A percentile compares a stretch with the other conserved stretches of the same genome.
phyloP scores from a whole-genome alignment of 768 basidiomycete species.

The Vararia minispora region DNA sequence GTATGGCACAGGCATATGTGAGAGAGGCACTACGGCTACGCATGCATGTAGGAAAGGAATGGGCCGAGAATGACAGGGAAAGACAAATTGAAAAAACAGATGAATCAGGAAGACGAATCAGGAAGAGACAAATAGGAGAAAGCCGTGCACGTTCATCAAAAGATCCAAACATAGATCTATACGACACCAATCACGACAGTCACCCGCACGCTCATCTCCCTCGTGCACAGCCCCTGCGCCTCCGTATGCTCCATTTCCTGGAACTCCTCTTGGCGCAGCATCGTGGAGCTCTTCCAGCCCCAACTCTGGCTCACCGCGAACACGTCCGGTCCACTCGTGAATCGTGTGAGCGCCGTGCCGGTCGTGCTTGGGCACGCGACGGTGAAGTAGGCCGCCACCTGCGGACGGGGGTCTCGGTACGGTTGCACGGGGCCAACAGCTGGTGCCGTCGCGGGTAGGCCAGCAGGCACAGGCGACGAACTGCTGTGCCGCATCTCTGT shows the following conservation, averaged over 20 bases:
- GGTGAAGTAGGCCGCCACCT: constrained; percentile 71
- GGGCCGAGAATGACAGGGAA: too few species aligned
- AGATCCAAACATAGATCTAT: constrained; percentile 19
- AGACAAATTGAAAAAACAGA: too few species aligned
- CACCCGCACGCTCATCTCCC: constrained; percentile 59
- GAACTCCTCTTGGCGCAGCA: constrained; percentile 38
- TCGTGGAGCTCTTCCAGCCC: constrained; percentile 79
- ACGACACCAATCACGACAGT: constrained; percentile 73
- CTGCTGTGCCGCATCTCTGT: constrained; percentile 11
- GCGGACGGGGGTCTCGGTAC: constrained; percentile 64
- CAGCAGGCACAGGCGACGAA: constrained; percentile 2
- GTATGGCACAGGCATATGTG: too few species aligned
- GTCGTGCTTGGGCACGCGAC: constrained; percentile 74
- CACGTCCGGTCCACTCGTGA: constrained; percentile 76
- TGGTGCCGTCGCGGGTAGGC: constrained; percentile 32
- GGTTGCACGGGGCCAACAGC: constrained; percentile 47
- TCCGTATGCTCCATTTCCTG: constrained; percentile 19
- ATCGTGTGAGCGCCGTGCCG: constrained; percentile 73
- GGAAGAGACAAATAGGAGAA: too few species aligned
- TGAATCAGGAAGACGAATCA: neutral
- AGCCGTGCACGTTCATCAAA: neutral
- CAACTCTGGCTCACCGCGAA: constrained; percentile 83
- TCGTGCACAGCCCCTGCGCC: constrained; percentile 13
- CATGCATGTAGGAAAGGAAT: too few species aligned
- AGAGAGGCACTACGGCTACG: too few species aligned